Conservation (phyloP, 257 asterid species). For the Petunia axillaris region DNA sequence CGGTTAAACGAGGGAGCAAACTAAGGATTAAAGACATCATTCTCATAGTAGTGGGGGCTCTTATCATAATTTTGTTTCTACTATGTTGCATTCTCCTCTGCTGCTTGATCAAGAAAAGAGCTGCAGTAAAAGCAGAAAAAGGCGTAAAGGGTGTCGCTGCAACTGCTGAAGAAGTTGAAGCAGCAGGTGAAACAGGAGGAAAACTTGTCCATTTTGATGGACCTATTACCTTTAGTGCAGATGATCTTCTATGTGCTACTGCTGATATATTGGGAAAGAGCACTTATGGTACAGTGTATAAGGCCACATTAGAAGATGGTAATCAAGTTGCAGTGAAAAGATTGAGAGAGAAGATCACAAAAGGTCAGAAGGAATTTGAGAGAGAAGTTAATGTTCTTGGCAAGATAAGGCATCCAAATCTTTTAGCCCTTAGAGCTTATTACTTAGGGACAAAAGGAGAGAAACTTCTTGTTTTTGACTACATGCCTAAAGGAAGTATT, state of each 20-base stretch:
- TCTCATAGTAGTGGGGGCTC: conserved; percentile 71
- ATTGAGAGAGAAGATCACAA: conserved; percentile 86
- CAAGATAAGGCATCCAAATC: conserved; percentile 81
- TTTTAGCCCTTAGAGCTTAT: conserved; percentile 85
- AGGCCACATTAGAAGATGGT: conserved; percentile 86
- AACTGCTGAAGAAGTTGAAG: conserved; percentile 45
- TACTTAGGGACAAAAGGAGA: conserved; percentile 96
- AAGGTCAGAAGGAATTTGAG: conserved; percentile 82
- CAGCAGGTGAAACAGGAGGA: conserved; percentile 80
- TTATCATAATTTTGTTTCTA: conserved; percentile 55
- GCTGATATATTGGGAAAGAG: conserved; percentile 97
- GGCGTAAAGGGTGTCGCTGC: conserved; percentile 45
- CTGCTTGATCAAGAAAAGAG: conserved; percentile 63
- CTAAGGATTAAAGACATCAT: conserved; percentile 70
- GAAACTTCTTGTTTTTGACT: conserved; percentile 89
- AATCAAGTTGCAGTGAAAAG: conserved; percentile 91
- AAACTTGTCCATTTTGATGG: conserved; percentile 95
- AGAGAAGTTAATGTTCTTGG: conserved; percentile 72
- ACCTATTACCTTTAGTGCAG: conserved; percentile 72
- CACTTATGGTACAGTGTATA: conserved; percentile 91
- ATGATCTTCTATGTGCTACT: conserved; percentile 90
- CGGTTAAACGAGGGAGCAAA: conserved; percentile 41
- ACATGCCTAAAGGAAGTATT: conserved; percentile 87
- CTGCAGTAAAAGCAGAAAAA: conserved; percentile 41
- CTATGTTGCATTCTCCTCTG: conserved; percentile 63